Evolutionary conservation across 164 flowering plant species (phyloP).

Genomic region (Akebia trifoliata): DNA sequence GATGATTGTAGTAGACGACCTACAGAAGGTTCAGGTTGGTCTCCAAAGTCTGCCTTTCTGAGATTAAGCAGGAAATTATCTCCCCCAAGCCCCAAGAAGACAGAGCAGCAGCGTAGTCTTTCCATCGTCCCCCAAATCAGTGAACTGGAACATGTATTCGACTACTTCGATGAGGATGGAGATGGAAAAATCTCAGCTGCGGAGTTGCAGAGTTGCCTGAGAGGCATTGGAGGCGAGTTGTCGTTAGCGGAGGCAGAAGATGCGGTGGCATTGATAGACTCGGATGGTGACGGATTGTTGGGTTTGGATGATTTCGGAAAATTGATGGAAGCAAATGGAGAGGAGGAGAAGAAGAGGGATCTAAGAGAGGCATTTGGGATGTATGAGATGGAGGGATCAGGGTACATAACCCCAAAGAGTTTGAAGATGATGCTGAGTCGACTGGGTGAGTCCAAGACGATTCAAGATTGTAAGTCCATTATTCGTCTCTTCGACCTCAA

Average conservation of each 20-base stretch:
- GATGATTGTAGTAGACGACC: too few relatives aligned
- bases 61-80: conserved; percentile 3
- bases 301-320: conserved; percentile 37
- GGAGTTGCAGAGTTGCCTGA: conserved; percentile 35
- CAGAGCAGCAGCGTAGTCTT: background rate
- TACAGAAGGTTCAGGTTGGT: background rate
- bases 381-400: conserved; percentile 45
- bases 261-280: conserved; percentile 31
- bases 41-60: background rate
- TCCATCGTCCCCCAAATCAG: background rate
- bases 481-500: conserved; percentile 28
- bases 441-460: conserved; percentile 26
- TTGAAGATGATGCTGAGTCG: conserved; percentile 41
- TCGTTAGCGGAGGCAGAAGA: conserved; percentile 30
- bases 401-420: conserved; percentile 40
- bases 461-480: conserved; percentile 23
- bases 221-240: conserved; percentile 28
- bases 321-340: conserved; percentile 35
- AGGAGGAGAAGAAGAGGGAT: conserved; percentile 39
- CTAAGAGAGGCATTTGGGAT: conserved; percentile 42
- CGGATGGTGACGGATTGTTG: conserved; percentile 51
- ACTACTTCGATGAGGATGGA: conserved; percentile 35
- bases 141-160: conserved; percentile 25
- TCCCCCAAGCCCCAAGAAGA: background rate
- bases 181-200: conserved; percentile 46